Evolutionary conservation across 2,329 filamentous ascomycete genomes (phyloP).

Genomic region (Xylariales sp.): DNA sequence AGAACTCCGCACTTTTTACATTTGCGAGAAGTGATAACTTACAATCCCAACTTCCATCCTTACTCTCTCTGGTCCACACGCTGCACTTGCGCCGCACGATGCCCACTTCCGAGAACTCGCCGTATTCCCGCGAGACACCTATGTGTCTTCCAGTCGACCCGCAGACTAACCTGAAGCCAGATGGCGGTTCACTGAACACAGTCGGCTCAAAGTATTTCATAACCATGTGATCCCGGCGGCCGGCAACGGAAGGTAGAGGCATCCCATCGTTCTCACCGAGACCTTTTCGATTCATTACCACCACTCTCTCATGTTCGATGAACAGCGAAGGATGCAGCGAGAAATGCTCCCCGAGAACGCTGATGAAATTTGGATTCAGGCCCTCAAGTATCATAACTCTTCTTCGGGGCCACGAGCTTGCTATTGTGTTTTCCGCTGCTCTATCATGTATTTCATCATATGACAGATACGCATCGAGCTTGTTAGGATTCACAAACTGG

Average conservation of each 20-base stretch:
- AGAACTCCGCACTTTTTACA: neutral
- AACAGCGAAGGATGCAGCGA: constrained; percentile 17
- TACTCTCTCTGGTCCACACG: constrained; percentile 13
- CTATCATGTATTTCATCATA: neutral
- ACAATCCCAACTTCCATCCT: constrained; percentile 16
- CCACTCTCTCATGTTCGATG: constrained; percentile 19
- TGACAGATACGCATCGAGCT: neutral
- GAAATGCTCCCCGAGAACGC: constrained; percentile 14
- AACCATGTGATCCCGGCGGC: constrained; percentile 9
- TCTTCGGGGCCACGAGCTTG: neutral
- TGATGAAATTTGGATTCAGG: constrained; percentile 14
- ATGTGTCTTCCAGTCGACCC: constrained; percentile 18
- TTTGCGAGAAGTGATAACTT: neutral
- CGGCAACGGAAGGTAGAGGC: constrained; percentile 14
- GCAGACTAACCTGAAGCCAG: constrained; percentile 17
- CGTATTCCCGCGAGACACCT: constrained; percentile 13
- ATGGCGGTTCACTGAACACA: constrained; percentile 12
- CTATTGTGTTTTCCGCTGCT: neutral
- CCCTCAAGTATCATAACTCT: constrained; percentile 13
- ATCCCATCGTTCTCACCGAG: constrained; percentile 17
- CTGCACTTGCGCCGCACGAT: constrained; percentile 17
- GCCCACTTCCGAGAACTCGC: constrained; percentile 14
- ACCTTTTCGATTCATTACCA: constrained; percentile 15
- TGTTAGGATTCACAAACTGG: neutral
- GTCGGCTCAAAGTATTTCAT: constrained; percentile 19